Evolutionary conservation across 2,329 filamentous ascomycete species (phyloP).

Genomic region (Trichothecium sympodiale): DNA sequence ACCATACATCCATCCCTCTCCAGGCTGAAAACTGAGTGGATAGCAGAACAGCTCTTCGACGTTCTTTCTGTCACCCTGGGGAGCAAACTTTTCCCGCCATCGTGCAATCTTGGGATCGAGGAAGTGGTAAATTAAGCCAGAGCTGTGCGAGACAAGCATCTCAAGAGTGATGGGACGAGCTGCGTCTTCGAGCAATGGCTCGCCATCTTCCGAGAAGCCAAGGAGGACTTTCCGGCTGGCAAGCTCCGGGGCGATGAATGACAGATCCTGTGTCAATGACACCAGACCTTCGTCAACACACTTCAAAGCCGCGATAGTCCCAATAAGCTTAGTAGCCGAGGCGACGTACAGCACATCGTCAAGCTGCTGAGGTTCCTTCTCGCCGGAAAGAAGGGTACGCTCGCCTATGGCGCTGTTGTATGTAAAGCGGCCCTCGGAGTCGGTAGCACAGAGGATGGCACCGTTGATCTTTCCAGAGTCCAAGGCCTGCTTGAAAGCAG

Average conservation of each 20-base stretch:
- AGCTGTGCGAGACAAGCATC: slow-evolving; percentile 39
- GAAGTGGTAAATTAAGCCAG: slow-evolving; percentile 35
- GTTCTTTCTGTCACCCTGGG: slow-evolving; percentile 9
- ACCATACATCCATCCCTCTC: slow-evolving; percentile 38
- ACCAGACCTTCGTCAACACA: slow-evolving; percentile 41
- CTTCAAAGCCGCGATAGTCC: slow-evolving; percentile 41
- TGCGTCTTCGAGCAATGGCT: slow-evolving; percentile 22
- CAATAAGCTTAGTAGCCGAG: slow-evolving; percentile 32
- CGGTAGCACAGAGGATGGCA: slow-evolving; percentile 28
- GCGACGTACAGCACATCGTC: slow-evolving; percentile 25
- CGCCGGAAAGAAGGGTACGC: slow-evolving; percentile 26
- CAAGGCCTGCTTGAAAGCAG: slow-evolving; percentile 26
- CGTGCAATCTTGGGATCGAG: slow-evolving; percentile 21
- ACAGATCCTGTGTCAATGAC: slow-evolving; percentile 32
- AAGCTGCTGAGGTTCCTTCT: slow-evolving; percentile 23
- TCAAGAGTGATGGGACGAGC: slow-evolving; percentile 32
- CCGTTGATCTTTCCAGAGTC: slow-evolving; percentile 31
- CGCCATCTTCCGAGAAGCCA: slow-evolving; percentile 29
- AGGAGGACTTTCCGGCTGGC: slow-evolving; percentile 33
- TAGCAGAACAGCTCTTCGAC: slow-evolving; percentile 30
- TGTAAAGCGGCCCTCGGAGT: slow-evolving; percentile 23
- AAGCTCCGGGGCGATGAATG: slow-evolving; percentile 34
- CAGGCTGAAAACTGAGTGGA: slow-evolving; percentile 40
- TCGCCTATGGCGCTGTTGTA: slow-evolving; percentile 28
- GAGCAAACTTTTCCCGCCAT: slow-evolving; percentile 21